A percentile compares a stretch with the other conserved stretches of the same genome.
phyloP scores from a whole-genome alignment of 495 filamentous ascomycete genomes.

The Neurospora sp. region DNA sequence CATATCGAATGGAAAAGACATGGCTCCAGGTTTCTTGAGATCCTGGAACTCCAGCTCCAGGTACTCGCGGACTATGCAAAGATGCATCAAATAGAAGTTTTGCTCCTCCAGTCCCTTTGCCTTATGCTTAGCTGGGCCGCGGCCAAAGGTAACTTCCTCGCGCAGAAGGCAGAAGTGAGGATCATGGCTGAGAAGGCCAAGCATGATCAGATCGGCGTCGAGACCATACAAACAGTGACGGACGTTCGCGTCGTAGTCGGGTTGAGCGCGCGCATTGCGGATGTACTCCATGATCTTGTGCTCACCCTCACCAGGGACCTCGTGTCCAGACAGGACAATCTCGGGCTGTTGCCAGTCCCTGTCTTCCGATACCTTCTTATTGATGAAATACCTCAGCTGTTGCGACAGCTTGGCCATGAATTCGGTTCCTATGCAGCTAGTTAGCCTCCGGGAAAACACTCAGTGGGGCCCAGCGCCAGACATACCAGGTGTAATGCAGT shows the following conservation, averaged over 20 bases:
- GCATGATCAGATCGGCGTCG: constrained; percentile 97
- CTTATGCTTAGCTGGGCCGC: constrained; percentile 63
- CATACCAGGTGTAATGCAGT: constrained; percentile 88
- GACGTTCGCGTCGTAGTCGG: constrained; percentile 86
- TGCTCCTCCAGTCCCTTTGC: constrained; percentile 96
- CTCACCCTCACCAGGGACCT: constrained; percentile 98
- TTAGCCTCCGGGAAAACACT: neutral
- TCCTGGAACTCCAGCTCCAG: constrained; percentile 96
- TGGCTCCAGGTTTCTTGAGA: constrained; percentile 61
- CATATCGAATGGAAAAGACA: constrained; percentile 82
- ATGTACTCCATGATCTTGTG: constrained; percentile 99
- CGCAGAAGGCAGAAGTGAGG: constrained; percentile 96
- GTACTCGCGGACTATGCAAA: constrained; percentile 96
- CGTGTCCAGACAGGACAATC: constrained; percentile 92
- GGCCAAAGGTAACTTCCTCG: constrained; percentile 96
- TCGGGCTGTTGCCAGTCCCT: constrained; percentile 94
- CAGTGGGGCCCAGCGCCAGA: no score
- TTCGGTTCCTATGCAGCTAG: constrained; percentile 45
- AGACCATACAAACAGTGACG: constrained; percentile 96
- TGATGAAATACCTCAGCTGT: constrained; percentile 97
- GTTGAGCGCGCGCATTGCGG: constrained; percentile 87
- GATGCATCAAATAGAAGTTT: constrained; percentile 96
- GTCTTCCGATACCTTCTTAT: constrained; percentile 96
- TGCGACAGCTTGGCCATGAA: constrained; percentile 94
- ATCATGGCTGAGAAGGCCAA: constrained; percentile 92